Evolutionary conservation across 2,329 filamentous ascomycete genomes (phyloP), one percentile per base, ranked within the genome.

Genomic region (Stenocarpella maydis): DNA sequence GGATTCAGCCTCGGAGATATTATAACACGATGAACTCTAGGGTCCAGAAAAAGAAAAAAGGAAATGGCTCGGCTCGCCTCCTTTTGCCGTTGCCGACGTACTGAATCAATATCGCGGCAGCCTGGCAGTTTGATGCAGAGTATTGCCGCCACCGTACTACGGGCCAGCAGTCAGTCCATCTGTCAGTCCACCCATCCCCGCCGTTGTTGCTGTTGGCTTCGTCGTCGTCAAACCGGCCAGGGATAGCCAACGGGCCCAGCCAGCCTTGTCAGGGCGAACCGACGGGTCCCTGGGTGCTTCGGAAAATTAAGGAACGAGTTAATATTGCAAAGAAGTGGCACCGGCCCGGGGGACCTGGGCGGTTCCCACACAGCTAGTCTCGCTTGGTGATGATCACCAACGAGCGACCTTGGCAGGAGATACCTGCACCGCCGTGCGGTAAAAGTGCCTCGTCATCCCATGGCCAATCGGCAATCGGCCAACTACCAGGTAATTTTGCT

Each of bases 51-150:
- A n/a, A n/a, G n/a, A n/a, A n/a, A n/a, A n/a, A n/a, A n/a, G n/a
- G n/a, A n/a, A n/a, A n/a, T n/a, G n/a, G n/a, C n/a, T n/a, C n/a
- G n/a, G n/a, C 39, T 9, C 31, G 4, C 31, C 31, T 34, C 31
- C 31, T 9, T 9, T 9, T 34, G 4, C 41, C 39, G n/a, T n/a
- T 43, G 24, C 47, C 24, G 58, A 37, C 19, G 58, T 28, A 63
- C 7, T 21, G n/a, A 49, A 37, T 63, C 19, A 49, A 63, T 63
- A 63, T 24, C 58, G 43, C 58, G 28, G 58, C 14, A 63, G 43
- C 49, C 58, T 61, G 58, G 58, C 43, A 49, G 28, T 49, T 63
- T 63, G 28, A 63, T 63, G 26, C 37, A 63, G 58, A 63, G 58
- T 49, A 43, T 7, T 37, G 15, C 28, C 31, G 10, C 39, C 12